These are phyloP conservation scores for Cadophora sp. DNA, from an alignment of 2,329 filamentous ascomycete genomes.

Conservation along the genomic window DNA sequence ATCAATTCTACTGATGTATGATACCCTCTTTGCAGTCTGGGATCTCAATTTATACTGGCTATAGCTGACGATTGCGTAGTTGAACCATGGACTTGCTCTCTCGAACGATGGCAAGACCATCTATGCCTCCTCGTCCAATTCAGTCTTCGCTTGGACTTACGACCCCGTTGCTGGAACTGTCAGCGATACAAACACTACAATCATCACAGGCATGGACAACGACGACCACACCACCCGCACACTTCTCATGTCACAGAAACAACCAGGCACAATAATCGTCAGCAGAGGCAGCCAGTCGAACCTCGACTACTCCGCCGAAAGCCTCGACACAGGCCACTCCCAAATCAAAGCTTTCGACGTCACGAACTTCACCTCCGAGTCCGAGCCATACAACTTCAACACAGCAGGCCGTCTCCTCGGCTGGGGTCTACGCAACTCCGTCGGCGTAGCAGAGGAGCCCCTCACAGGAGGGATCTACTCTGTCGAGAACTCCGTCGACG, in stretches of 20 bases:
- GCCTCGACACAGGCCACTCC: conserved; percentile 63
- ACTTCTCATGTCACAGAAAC: conserved; percentile 63
- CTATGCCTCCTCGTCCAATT: conserved; percentile 62
- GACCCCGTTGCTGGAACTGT: conserved; percentile 59
- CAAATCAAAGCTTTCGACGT: conserved; percentile 70
- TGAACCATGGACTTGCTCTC: conserved; percentile 63
- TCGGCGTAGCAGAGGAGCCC: conserved; percentile 71
- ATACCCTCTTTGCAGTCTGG: not conserved
- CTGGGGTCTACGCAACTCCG: conserved; percentile 77
- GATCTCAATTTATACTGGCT: not conserved
- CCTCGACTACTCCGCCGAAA: conserved; percentile 61
- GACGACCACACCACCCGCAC: conserved; percentile 71
- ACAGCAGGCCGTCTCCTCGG: conserved; percentile 58
- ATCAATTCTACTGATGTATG: conserved; percentile 33
- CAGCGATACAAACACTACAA: conserved; percentile 51
- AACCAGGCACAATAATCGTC: conserved; percentile 65
- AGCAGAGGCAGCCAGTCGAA: conserved; percentile 70
- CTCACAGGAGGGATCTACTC: conserved; percentile 58
- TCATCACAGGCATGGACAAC: conserved; percentile 69
- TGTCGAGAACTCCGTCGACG: conserved; percentile 76
- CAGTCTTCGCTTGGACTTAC: conserved; percentile 72
- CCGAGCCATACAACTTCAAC: conserved; percentile 53
- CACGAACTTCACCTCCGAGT: conserved; percentile 41
- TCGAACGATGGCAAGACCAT: conserved; percentile 59
- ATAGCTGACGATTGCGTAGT: conserved; percentile 44